Evolutionary conservation across 768 basidiomycete genomes (phyloP), one percentile per base, ranked within the genome.

Genomic region (Boletus pseudopeckii): DNA sequence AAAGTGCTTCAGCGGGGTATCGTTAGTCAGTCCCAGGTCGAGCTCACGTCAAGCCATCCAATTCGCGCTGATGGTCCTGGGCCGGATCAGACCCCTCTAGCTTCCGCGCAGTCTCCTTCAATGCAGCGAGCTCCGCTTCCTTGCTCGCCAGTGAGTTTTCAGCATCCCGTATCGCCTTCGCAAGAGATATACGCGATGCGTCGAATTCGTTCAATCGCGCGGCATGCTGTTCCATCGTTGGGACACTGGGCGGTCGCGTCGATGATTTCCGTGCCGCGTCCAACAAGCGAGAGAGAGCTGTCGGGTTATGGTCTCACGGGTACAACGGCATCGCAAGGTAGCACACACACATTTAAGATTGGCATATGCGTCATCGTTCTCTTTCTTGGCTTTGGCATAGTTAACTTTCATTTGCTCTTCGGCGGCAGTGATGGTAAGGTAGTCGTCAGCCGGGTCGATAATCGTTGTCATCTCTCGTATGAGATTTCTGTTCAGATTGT

Each of bases 371-470:
- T 86, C 82, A 44, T 90, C 88, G 0, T 86, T 67, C 42, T 87
- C 86, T 60, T 82, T 85, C 70, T 80, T 86, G 46, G 83, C 73
- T 50, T 71, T 75, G 7, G 77, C 72, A 54, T 85, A 81, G 10
- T 81, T 81, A 7, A 76, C 60, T 14, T 78, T 78, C 64, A 89
- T 83, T 58, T 79, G 83, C 54, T 90, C 83, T 60, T 91, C 87
- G 8, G 88, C 84, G 7, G 79, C 81, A 15, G 84, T 82, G 45
- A 92, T 88, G 13, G 86, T 85, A 53, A 86, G 71, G 64, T 83
- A 90, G 68, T 92, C 90, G 49, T 90, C 87, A 40, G 86, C 84
- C 11, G 88, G 86, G 62, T 88, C 84, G 50, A 92, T 87, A 53
- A 90, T 83, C 4, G 80, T 77, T 32, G 80, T 73, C 80, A 90